These are phyloP conservation scores for Neofusicoccum parvum DNA, from an alignment of 2,329 filamentous ascomycete species.

Conservation along the genomic window DNA sequence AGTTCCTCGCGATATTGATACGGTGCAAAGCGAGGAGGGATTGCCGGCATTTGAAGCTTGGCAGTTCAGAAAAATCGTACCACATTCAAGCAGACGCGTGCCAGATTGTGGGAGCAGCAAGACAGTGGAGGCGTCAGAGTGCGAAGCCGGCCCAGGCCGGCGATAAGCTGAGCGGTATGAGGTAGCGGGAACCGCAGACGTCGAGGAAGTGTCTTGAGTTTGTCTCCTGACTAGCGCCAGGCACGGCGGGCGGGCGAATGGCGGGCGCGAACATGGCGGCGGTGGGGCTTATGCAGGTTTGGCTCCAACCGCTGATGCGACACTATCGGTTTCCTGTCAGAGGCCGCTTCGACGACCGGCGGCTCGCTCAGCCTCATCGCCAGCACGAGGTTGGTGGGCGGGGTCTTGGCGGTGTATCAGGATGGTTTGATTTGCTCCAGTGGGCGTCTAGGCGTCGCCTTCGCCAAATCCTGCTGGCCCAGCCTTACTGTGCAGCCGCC, in stretches of 20 bases:
- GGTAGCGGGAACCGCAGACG: neutral
- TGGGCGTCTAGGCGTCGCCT: constrained; percentile 5
- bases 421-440: neutral
- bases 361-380: neutral
- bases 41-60: constrained; percentile 16
- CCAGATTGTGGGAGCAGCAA: neutral
- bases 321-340: neutral
- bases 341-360: neutral
- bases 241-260: neutral
- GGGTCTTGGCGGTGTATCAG: neutral
- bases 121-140: constrained; percentile 1
- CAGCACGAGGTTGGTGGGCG: neutral
- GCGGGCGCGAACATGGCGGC: neutral
- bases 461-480: neutral
- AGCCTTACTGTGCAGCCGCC: neutral
- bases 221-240: constrained; percentile 16
- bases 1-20: neutral
- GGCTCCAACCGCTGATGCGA: neutral
- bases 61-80: constrained; percentile 6
- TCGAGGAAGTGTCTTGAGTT: constrained; percentile 11
- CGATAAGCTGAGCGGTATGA: neutral
- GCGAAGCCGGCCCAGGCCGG: neutral
- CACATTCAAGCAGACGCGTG: neutral
- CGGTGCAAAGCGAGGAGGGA: neutral
- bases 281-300: neutral